These are phyloP conservation scores for Stagonosporopsis chrysanthemi DNA, from an alignment of 2,329 filamentous ascomycete species.

Conservation along the genomic window DNA sequence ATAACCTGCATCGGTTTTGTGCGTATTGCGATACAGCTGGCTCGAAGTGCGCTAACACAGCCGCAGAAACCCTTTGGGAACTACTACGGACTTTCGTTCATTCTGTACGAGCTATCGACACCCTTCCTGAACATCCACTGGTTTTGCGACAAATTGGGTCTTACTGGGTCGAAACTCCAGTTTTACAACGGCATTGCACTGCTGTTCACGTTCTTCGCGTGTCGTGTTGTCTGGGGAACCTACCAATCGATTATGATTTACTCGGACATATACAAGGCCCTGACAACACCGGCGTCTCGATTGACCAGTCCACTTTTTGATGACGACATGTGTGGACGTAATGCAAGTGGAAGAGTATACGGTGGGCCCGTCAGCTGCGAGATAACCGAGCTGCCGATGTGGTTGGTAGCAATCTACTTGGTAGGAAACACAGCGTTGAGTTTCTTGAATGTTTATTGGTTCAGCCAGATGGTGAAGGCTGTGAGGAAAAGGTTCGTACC, in stretches of 20 bases:
- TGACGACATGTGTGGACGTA: slow-evolving; percentile 57
- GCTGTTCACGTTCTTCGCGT: slow-evolving; percentile 75
- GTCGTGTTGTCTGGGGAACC: slow-evolving; percentile 79
- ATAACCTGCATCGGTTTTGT: slow-evolving; percentile 84
- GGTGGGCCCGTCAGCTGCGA: slow-evolving; percentile 31
- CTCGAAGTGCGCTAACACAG: slow-evolving; percentile 20
- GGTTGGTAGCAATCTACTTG: slow-evolving; percentile 74
- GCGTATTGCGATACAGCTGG: slow-evolving; percentile 48
- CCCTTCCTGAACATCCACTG: slow-evolving; percentile 88
- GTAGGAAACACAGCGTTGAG: slow-evolving; percentile 75
- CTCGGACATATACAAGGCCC: slow-evolving; percentile 67
- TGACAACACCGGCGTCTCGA: slow-evolving; percentile 34
- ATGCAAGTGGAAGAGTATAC: slow-evolving; percentile 42
- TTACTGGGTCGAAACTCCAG: slow-evolving; percentile 77
- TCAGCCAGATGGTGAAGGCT: slow-evolving; percentile 83
- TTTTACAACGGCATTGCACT: slow-evolving; percentile 79
- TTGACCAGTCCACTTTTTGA: slow-evolving; percentile 29
- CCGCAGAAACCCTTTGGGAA: slow-evolving; percentile 79
- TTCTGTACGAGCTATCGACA: slow-evolving; percentile 84
- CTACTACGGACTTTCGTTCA: slow-evolving; percentile 80
- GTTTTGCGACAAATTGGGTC: slow-evolving; percentile 85
- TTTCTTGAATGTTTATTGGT: slow-evolving; percentile 82
- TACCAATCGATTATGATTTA: slow-evolving; percentile 72
- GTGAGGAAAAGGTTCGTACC: slow-evolving; percentile 76
- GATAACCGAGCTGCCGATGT: slow-evolving; percentile 63